Evolutionary conservation across 2,329 filamentous ascomycete genomes (phyloP).

Genomic region (Trichoderma semiorbis): DNA sequence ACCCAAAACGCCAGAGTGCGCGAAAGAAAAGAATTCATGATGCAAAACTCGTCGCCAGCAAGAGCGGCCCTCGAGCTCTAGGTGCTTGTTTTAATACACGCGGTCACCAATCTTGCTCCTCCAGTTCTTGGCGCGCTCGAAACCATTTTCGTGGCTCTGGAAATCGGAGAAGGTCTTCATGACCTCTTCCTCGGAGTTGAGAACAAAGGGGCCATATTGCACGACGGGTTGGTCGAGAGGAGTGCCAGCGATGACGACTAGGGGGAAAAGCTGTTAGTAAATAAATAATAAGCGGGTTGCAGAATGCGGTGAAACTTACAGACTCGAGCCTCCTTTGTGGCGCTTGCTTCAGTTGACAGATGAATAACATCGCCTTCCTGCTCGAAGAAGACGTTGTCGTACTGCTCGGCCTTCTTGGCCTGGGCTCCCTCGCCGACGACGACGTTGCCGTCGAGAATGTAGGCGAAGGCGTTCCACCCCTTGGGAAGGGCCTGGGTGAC

Average conservation of each 20-base stretch:
- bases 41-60: not conserved
- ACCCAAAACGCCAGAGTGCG: constrained; percentile 22
- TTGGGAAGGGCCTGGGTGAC: constrained; percentile 71
- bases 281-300: not conserved
- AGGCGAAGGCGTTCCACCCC: constrained; percentile 88
- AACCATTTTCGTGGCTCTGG: constrained; percentile 69
- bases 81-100: constrained; percentile 48
- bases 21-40: not conserved
- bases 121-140: constrained; percentile 77
- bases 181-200: constrained; percentile 67
- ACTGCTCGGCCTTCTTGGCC: constrained; percentile 59
- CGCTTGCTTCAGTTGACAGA: constrained; percentile 63
- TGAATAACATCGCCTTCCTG: constrained; percentile 72
- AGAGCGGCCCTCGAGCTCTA: not conserved
- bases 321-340: constrained; percentile 55
- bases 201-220: constrained; percentile 83
- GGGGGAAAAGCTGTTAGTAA: not conserved
- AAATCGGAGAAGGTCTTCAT: constrained; percentile 75
- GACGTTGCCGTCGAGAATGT: constrained; percentile 72
- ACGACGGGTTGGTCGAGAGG: constrained; percentile 77
- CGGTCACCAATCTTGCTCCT: constrained; percentile 77
- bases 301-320: constrained; percentile 23
- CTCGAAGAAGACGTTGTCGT: constrained; percentile 87
- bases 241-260: constrained; percentile 70
- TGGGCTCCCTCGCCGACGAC: constrained; percentile 55